Evolutionary conservation across 2,329 filamentous ascomycete genomes (phyloP), one percentile per base, ranked within the genome.

Genomic region (Cladophialophora carrionii): DNA sequence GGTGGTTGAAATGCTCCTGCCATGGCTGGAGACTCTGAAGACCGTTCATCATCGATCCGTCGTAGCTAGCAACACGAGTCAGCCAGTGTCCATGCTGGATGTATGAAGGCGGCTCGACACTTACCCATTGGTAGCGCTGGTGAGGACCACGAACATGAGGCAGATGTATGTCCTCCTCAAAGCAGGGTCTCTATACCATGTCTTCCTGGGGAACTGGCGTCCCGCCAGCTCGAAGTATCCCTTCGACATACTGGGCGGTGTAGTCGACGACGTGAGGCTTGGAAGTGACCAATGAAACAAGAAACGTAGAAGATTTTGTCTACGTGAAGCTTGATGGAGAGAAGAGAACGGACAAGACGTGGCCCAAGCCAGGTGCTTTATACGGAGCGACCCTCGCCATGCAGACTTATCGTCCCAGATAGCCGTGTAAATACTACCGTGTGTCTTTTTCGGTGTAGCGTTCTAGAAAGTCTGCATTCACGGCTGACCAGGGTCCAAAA

Each of bases 91-190:
- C 9, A 14, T 17, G 17, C 52, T 3, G 24, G 48, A n/a, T 34
- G 9, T n/a, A 29, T 5, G 32, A 34, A 22, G 5, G n/a, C 8
- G 52, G 24, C 26, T 31, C 17, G 22, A 22, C 10, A 58, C 66
- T 60, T 61, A 68, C 66, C 70, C 70, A 49, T 70, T 71, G 29
- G 70, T 71, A 37, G 85, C 85, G 32, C 85, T 87, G n/a, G 84
- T 85, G 62, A 87, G 77, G 74, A 85, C 84, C 63, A 88, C 78
- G 65, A 87, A 81, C 37, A 81, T 75, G 66, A 79, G 79, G 73
- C 82, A 79, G 60, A 79, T 78, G 72, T 87, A 87, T n/a, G 87
- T 80, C 72, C 80, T 83, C 59, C 85, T 79, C 61, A 87, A 76
- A 71, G 85, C 82, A 43, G 84, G 83, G 68, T 87, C 83, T 70